phyloP scores from a whole-genome alignment of 768 basidiomycete species.

The Guyanaporus albipodus region DNA sequence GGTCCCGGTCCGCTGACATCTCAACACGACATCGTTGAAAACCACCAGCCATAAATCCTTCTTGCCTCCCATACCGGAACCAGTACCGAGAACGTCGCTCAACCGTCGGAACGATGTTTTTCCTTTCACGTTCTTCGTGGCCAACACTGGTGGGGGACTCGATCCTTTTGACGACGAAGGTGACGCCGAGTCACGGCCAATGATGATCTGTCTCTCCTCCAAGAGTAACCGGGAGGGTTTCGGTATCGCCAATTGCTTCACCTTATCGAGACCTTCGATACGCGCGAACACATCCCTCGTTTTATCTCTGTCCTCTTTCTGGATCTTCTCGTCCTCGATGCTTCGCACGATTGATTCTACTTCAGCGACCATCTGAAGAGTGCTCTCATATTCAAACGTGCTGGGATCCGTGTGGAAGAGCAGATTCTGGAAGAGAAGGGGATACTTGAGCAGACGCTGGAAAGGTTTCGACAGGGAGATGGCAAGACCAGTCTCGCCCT shows the following conservation, averaged over 20 bases:
- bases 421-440: constrained; percentile 94
- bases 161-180: constrained; percentile 22
- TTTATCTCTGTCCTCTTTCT: constrained; percentile 93
- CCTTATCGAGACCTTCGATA: constrained; percentile 94
- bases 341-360: constrained; percentile 94
- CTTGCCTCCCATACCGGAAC: constrained; percentile 57
- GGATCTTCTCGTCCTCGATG: constrained; percentile 97
- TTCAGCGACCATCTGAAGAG: constrained; percentile 93
- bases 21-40: constrained; percentile 92
- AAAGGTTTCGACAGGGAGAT: constrained; percentile 97
- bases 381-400: constrained; percentile 95
- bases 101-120: constrained; percentile 87
- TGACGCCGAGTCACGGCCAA: constrained; percentile 29
- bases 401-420: constrained; percentile 97
- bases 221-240: constrained; percentile 87
- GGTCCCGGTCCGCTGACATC: constrained; percentile 87
- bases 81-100: constrained; percentile 76
- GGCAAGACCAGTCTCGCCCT: constrained; percentile 90
- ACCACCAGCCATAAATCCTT: constrained; percentile 92
- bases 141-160: constrained; percentile 36
- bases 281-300: constrained; percentile 94
- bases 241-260: constrained; percentile 86
- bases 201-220: constrained; percentile 62
- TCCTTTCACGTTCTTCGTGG: constrained; percentile 60
- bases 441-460: constrained; percentile 94